These are phyloP conservation scores for Plantago lanceolata DNA, from an alignment of 305 asterid genomes.

Conservation along the genomic window DNA sequence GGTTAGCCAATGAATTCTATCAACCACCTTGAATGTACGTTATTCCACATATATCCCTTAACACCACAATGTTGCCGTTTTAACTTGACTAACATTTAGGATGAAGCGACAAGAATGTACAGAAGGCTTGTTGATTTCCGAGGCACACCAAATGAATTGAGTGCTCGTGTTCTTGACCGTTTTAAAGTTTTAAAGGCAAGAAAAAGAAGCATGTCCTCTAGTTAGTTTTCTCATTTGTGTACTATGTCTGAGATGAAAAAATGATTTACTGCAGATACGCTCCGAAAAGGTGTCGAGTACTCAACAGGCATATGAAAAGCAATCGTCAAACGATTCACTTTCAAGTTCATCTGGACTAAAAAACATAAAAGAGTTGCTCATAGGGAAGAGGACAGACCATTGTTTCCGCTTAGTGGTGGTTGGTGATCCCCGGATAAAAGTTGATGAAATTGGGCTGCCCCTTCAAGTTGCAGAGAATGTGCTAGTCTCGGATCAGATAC, in stretches of 20 bases:
- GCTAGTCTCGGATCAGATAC: slow-evolving; percentile 54
- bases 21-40: background rate
- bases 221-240: slow-evolving; percentile 12
- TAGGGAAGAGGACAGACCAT: slow-evolving; percentile 79
- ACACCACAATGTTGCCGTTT: slow-evolving; percentile 14
- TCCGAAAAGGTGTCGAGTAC: slow-evolving; percentile 56
- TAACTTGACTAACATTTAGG: slow-evolving; percentile 41
- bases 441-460: slow-evolving; percentile 81
- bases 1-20: slow-evolving; percentile 41
- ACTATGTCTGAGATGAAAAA: background rate
- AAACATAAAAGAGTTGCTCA: slow-evolving; percentile 68
- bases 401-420: slow-evolving; percentile 86
- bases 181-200: slow-evolving; percentile 86
- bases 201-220: slow-evolving; percentile 18
- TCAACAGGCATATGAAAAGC: slow-evolving; percentile 34
- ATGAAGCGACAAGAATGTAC: slow-evolving; percentile 65
- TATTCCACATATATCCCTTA: slow-evolving; percentile 21
- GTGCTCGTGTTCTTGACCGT: slow-evolving; percentile 68
- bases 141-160: slow-evolving; percentile 74
- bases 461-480: slow-evolving; percentile 59
- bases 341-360: slow-evolving; percentile 67
- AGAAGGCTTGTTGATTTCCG: slow-evolving; percentile 64
- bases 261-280: slow-evolving; percentile 57
- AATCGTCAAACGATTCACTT: slow-evolving; percentile 45
- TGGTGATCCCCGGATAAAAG: slow-evolving; percentile 75